Conservation (phyloP, 176 grass and related monocot species). For the Raddia guianensis region DNA sequence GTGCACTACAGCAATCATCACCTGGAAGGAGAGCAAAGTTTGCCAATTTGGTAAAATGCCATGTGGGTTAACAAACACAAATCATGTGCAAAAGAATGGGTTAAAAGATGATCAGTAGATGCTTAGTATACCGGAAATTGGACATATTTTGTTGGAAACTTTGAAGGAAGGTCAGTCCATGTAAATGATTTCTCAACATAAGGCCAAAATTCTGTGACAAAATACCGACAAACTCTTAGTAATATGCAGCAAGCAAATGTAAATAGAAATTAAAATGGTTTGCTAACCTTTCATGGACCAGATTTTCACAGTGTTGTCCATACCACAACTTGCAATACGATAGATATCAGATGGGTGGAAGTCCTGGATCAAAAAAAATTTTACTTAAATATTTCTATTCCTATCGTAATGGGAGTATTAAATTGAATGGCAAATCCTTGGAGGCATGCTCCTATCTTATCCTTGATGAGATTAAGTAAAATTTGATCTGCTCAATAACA, state of each 20-base stretch:
- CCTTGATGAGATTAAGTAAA: conserved; percentile 21
- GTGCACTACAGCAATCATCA: conserved; percentile 77
- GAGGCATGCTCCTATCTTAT: background rate
- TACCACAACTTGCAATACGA: conserved; percentile 90
- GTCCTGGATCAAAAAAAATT: conserved; percentile 56
- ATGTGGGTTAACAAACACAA: background rate
- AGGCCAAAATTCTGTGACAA: conserved; percentile 78
- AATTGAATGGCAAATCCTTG: background rate
- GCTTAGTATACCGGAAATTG: conserved; percentile 75
- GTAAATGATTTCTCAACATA: conserved; percentile 98
- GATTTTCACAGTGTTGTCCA: conserved; percentile 97
- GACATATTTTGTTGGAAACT: conserved; percentile 98
- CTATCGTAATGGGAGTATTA: conserved; percentile 1
- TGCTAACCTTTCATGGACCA: conserved; percentile 97
- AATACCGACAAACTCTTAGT: conserved; percentile 33
- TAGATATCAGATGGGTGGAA: conserved; percentile 97
- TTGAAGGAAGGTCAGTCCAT: conserved; percentile 93
- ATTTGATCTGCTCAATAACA: conserved; percentile 1
- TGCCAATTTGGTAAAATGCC: conserved; percentile 14
- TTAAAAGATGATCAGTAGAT: conserved; percentile 12
- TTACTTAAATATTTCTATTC: background rate
- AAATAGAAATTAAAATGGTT: conserved; percentile 24
- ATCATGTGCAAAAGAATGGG: conserved; percentile 11
- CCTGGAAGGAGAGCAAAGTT: conserved; percentile 45
- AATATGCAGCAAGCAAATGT: conserved; percentile 7